phyloP scores from a whole-genome alignment of 139 green algal species.

The Protoeuglena noctilucae region DNA sequence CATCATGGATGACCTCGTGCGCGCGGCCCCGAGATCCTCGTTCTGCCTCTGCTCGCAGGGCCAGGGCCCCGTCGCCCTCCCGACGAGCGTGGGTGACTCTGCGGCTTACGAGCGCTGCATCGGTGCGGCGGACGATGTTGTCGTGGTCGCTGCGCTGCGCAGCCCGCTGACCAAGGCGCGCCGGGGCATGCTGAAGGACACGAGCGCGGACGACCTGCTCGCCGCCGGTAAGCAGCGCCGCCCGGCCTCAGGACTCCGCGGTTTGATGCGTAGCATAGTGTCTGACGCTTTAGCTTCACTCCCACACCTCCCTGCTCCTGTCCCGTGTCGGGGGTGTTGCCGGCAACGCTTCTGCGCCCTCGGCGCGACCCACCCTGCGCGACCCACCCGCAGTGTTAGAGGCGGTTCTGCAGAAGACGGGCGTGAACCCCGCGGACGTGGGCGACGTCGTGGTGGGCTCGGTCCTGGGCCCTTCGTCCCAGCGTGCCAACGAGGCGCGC shows the following conservation, averaged over 20 bases:
- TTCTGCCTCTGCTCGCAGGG: conserved; percentile 16
- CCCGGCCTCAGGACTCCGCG: conserved; percentile 2
- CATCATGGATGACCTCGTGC: neutral
- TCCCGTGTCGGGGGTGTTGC: neutral
- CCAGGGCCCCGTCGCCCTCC: conserved; percentile 35
- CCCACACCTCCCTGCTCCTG: neutral
- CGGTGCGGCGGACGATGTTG: conserved; percentile 57
- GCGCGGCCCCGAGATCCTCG: neutral
- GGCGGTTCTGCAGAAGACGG: conserved; percentile 48
- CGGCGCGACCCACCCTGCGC: neutral
- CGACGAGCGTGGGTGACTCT: no score
- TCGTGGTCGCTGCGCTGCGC: conserved; percentile 72
- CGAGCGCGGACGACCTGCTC: conserved; percentile 75
- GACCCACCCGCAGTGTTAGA: conserved; percentile 62
- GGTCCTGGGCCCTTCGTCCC: conserved; percentile 74
- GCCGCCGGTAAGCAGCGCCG: no score
- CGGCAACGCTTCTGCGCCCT: neutral
- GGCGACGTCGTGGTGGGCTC: conserved; percentile 89
- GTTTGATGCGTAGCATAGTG: neutral
- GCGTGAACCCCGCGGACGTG: conserved; percentile 62
- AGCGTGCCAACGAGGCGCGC: conserved; percentile 87
- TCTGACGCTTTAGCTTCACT: neutral
- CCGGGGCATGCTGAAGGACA: conserved; percentile 79
- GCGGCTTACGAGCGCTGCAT: conserved; percentile 48
- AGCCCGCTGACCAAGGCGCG: conserved; percentile 74